Evolutionary conservation across 140 eudicot genomes (phyloP), one percentile per base, ranked within the genome.

Genomic region (Senecio squalidus): DNA sequence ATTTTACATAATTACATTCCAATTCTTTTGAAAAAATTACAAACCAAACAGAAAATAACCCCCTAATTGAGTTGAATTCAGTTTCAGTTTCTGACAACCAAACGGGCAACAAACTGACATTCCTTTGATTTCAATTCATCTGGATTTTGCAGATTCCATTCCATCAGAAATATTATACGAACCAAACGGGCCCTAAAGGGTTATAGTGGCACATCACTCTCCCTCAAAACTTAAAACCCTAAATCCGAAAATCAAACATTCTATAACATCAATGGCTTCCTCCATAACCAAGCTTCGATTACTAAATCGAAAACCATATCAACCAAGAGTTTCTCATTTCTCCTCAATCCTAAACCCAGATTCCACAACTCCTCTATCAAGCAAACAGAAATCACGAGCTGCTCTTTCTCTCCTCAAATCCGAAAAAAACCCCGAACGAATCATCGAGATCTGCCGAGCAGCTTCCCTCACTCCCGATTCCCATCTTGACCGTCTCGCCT

Each of bases 401-500:
- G 94, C 95, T 3, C 80, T 90, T 58, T 58, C 80, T 9, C 85
- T 86, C 60, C 73, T 90, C 71, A 76, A 70, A 48, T 58, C 74
- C 69, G 95, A 90, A 64, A 69, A 53, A 10, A 81, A 90, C 79
- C 98, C 98, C 0, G 85, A 80, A 60, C 76, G 80, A 36, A 81
- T 90, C 33, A 74, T 86, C 48, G 84, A 86, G 6, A 86, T 90
- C 68, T 90, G 88, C 77, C 80, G 83, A 7, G 90, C 95, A 49
- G 92, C 95, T 26, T 62, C 94, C 1, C 78, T 91, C 1, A 79
- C 92, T 5, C 95, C 98, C 5, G 89, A 74, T 0, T 66, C 83
- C 6, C 96, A 84, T 47, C 84, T 81, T 73, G 94, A 92, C 25
- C 95, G 98, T 15, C 11, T 84, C 18, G 84, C 87, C 63, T 84